phyloP scores from a whole-genome alignment of 169 alveolate genomes.

The Plasmodium vivax region DNA sequence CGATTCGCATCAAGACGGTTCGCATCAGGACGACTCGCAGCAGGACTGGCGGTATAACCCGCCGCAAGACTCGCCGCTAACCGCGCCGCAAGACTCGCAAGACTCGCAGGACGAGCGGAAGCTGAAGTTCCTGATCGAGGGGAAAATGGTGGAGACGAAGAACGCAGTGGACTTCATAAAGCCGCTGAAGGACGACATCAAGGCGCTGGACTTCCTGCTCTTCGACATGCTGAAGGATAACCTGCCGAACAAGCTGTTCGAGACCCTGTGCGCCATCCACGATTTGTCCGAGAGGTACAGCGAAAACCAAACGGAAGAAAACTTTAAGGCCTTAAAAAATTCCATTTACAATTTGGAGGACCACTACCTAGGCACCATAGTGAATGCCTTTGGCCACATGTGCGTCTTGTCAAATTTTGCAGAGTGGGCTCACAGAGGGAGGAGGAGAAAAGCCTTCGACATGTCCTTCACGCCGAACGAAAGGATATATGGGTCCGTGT shows the following conservation, averaged over 20 bases:
- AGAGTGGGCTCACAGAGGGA: conserved; percentile 84
- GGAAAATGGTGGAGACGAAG: conserved; percentile 54
- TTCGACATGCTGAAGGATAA: conserved; percentile 68
- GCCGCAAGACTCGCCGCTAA: too few species aligned
- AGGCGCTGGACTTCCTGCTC: conserved; percentile 48
- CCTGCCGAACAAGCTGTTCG: conserved; percentile 46
- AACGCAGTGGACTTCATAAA: conserved; percentile 54
- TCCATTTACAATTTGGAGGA: conserved; percentile 41
- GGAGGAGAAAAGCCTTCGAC: conserved; percentile 79
- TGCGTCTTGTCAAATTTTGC: conserved; percentile 81
- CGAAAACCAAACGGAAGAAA: conserved; percentile 62
- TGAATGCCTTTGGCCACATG: conserved; percentile 80
- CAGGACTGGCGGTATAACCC: background rate
- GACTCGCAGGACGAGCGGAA: conserved; percentile 18
- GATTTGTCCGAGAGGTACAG: conserved; percentile 61
- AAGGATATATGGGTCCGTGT: conserved; percentile 63
- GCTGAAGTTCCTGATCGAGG: conserved; percentile 45
- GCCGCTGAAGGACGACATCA: conserved; percentile 70
- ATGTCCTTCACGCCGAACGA: conserved; percentile 63
- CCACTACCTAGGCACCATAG: conserved; percentile 74
- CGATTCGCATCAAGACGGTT: too few species aligned
- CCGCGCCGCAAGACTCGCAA: too few species aligned
- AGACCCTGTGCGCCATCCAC: conserved; percentile 49
- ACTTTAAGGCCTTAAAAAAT: conserved; percentile 27
- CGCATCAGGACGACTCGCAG: too few species aligned